phyloP scores from a whole-genome alignment of 139 green algal genomes.

The Pseudopediastrum boryanum region DNA sequence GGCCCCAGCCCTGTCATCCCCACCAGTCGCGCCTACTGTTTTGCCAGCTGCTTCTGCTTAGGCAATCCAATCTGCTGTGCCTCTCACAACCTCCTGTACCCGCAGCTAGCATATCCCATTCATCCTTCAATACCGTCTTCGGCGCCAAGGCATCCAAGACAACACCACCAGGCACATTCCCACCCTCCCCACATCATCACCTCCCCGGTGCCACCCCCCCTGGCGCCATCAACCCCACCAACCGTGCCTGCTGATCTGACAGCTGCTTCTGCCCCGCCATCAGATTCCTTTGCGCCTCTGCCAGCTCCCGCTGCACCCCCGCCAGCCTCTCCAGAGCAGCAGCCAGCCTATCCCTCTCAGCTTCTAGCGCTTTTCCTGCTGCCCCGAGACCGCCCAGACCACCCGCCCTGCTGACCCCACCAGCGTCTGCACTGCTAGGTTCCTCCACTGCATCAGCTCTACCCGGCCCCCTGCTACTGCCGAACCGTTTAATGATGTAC shows the following conservation, averaged over 20 bases:
- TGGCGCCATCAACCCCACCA: slow-evolving; percentile 56
- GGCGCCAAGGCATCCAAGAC: no score
- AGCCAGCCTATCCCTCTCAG: slow-evolving; percentile 66
- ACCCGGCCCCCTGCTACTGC: slow-evolving; percentile 24
- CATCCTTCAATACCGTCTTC: no score
- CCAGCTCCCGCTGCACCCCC: slow-evolving; percentile 73
- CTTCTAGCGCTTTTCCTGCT: slow-evolving; percentile 49
- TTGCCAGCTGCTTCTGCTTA: no score
- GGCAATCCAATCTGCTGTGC: no score
- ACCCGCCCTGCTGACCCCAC: not conserved
- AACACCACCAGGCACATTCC: no score
- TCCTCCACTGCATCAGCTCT: no score
- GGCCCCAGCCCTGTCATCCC: no score
- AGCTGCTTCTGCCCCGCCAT: slow-evolving; percentile 77
- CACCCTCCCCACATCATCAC: not conserved
- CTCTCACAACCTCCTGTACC: no score
- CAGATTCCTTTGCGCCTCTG: slow-evolving; percentile 71
- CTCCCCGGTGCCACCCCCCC: not conserved
- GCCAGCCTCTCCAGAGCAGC: slow-evolving; percentile 68
- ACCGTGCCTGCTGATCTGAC: slow-evolving; percentile 70
- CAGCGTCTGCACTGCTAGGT: slow-evolving; percentile 16
- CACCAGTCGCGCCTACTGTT: no score
- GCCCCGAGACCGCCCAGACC: not conserved
- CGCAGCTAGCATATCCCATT: no score
- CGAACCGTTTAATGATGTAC: slow-evolving; percentile 62